A percentile compares a stretch with the other conserved stretches of the same genome.
These are phyloP conservation scores for Calocybe indica DNA, from an alignment of 768 basidiomycete species.

Conservation along the genomic window DNA sequence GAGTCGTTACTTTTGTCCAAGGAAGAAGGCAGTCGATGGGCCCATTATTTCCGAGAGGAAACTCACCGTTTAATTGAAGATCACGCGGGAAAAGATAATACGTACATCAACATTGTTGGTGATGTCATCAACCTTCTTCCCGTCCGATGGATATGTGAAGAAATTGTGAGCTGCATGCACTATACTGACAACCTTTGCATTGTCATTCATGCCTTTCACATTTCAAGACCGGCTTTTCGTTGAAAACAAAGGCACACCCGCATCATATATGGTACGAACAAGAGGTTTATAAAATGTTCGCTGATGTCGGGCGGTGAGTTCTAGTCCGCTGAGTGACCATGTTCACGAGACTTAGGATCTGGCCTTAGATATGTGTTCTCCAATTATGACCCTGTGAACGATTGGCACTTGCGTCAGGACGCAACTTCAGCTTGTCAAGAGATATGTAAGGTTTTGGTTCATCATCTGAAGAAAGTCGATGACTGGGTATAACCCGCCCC, in stretches of 20 bases:
- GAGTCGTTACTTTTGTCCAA: constrained; percentile 7
- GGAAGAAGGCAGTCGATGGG: constrained; percentile 6
- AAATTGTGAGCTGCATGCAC: constrained; percentile 39
- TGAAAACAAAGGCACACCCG: constrained; percentile 26
- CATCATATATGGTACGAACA: constrained; percentile 31
- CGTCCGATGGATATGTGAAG: constrained; percentile 52
- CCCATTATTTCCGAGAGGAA: constrained; percentile 26
- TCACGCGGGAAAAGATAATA: constrained; percentile 17
- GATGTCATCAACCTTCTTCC: constrained; percentile 65
- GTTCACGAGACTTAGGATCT: neutral
- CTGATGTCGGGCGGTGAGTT: constrained; percentile 44
- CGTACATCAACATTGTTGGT: constrained; percentile 51
- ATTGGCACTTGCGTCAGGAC: constrained; percentile 37
- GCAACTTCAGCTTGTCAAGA: constrained; percentile 22
- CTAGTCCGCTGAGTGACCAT: neutral
- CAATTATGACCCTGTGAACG: constrained; percentile 36
- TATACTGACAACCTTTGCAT: neutral
- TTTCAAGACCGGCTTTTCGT: constrained; percentile 36
- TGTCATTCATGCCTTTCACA: constrained; percentile 5
- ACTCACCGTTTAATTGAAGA: constrained; percentile 25
- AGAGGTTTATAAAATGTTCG: constrained; percentile 34
- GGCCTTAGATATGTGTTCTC: constrained; percentile 36
- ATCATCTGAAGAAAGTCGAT: no score
- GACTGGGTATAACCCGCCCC: no score
- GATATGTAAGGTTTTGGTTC: constrained; percentile 13